These are phyloP conservation scores for Canavalia gladiata DNA, from an alignment of 306 rosid species.

Conservation along the genomic window DNA sequence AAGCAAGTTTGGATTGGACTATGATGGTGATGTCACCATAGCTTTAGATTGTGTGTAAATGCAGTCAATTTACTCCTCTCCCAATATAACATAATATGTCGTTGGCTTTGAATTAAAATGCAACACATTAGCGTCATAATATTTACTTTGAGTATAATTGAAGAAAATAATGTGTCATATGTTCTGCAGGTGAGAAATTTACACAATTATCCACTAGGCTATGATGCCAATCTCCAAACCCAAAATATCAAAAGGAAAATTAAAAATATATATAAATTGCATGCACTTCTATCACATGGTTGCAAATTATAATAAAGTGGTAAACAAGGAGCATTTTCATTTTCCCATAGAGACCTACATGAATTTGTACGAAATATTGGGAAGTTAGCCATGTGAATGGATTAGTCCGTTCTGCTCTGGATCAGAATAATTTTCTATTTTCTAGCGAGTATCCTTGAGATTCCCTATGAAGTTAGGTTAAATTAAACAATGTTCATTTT, in stretches of 20 bases:
- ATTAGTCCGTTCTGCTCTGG: conserved; percentile 46
- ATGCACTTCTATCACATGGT: conserved; percentile 23
- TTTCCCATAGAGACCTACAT: conserved; percentile 44
- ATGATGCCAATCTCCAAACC: neutral
- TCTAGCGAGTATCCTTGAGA: conserved; percentile 24
- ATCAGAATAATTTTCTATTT: conserved; percentile 24
- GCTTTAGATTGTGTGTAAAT: neutral
- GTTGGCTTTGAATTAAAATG: conserved; percentile 38
- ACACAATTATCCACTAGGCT: neutral
- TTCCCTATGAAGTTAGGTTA: conserved; percentile 44
- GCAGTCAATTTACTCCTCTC: conserved; percentile 36
- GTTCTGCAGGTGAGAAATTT: neutral
- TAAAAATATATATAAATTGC: neutral
- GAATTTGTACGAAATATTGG: neutral
- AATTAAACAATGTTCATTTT: conserved; percentile 20
- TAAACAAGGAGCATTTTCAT: conserved; percentile 11
- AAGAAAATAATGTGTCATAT: conserved; percentile 58
- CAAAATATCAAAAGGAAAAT: neutral
- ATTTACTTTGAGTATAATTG: conserved; percentile 48
- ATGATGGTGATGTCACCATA: conserved; percentile 27
- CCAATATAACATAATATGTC: conserved; percentile 30
- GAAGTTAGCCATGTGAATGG: conserved; percentile 51
- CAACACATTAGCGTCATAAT: conserved; percentile 26
- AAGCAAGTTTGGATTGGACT: conserved; percentile 37
- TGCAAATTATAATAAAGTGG: conserved; percentile 18